phyloP scores from a whole-genome alignment of 148 eudicot species.

The Vaccinium vitisidaea region DNA sequence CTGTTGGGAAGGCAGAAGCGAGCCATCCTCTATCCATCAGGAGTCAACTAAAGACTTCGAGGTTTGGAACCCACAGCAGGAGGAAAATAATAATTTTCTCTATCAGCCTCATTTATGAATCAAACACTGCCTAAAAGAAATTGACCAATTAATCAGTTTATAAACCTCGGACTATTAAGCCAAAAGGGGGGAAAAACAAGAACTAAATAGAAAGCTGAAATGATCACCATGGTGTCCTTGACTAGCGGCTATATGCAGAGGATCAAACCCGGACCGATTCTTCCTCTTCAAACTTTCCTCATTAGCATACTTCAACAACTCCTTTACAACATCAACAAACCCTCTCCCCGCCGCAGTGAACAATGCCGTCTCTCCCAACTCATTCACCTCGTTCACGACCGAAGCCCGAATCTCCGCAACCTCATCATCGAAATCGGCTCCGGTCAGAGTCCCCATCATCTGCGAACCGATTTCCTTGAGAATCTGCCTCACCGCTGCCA shows the following conservation, averaged over 20 bases:
- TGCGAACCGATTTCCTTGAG: constrained; percentile 52
- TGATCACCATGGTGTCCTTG: constrained; percentile 69
- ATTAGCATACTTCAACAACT: constrained; percentile 58
- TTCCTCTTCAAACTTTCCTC: constrained; percentile 52
- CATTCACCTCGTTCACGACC: constrained; percentile 72
- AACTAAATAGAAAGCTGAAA: constrained; percentile 5
- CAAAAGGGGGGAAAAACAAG: background rate
- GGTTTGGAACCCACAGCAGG: background rate
- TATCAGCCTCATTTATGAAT: background rate
- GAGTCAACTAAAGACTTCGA: too few relatives aligned
- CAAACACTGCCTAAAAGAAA: background rate
- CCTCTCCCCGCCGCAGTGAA: constrained; percentile 71
- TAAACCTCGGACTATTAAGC: background rate
- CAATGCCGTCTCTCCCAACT: constrained; percentile 74
- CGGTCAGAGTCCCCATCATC: constrained; percentile 58
- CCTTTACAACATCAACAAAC: constrained; percentile 64
- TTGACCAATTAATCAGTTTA: background rate
- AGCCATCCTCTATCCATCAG: too few relatives aligned
- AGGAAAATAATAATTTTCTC: background rate
- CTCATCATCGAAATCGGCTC: constrained; percentile 62
- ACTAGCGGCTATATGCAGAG: constrained; percentile 73
- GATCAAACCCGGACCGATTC: constrained; percentile 58
- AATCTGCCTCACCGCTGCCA: constrained; percentile 62
- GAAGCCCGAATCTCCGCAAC: constrained; percentile 60
- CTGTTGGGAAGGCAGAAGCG: too few relatives aligned